Evolutionary conservation across 163 green algal genomes (phyloP).

Genomic region (Scenedesmus sp.): DNA sequence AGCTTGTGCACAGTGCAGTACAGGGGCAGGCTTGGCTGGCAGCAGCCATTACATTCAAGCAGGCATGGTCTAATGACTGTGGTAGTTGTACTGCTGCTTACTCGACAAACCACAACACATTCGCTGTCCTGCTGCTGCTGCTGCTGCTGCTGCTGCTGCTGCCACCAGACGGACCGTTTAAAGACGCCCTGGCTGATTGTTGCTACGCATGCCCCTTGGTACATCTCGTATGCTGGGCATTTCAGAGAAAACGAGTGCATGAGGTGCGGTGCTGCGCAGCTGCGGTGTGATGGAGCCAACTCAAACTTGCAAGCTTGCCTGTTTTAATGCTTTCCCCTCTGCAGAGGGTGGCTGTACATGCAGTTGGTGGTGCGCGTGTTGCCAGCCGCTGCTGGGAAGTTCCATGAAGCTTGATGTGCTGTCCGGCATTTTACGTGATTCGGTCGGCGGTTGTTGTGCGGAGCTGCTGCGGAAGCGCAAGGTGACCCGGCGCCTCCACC

Average conservation of each 20-base stretch:
- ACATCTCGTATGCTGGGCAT: constrained; percentile 27
- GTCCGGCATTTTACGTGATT: not conserved
- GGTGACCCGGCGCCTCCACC: not conserved
- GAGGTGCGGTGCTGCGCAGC: not conserved
- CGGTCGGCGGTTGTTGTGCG: too few relatives aligned
- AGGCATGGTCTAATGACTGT: too few relatives aligned
- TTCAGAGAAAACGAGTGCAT: constrained; percentile 62
- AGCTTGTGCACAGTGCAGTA: too few relatives aligned
- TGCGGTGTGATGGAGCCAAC: too few relatives aligned
- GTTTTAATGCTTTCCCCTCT: too few relatives aligned
- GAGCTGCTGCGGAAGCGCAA: not conserved
- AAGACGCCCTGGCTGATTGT: constrained; percentile 69
- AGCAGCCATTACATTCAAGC: too few relatives aligned
- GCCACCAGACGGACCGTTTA: constrained; percentile 50
- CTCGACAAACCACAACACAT: not conserved
- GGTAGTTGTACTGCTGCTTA: not conserved
- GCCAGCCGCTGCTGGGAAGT: too few relatives aligned
- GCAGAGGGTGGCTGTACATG: too few relatives aligned
- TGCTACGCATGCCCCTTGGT: constrained; percentile 63
- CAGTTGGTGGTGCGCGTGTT: too few relatives aligned
- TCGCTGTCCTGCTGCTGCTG: not conserved
- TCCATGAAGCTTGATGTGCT: not conserved
- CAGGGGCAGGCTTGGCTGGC: too few relatives aligned
- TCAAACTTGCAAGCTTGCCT: too few relatives aligned
- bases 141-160: constrained; percentile 10